Evolutionary conservation across 345 rosid genomes (phyloP), one percentile per base, ranked within the genome.

Genomic region (Noccaea caerulescens): DNA sequence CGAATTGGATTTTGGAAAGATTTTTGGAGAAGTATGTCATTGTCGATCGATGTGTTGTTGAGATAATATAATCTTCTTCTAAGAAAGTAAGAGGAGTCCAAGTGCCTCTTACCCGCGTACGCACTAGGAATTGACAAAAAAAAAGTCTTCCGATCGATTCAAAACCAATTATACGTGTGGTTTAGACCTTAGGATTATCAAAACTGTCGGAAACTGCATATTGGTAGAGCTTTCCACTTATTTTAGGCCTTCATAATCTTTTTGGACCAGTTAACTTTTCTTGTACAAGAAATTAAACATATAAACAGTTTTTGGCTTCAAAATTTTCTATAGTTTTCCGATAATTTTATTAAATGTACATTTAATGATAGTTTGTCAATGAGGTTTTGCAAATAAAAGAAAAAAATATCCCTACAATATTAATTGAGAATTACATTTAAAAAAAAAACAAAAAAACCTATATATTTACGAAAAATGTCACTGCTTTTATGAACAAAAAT

Each of bases 1-100:
- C 1, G 32, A 41, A 10, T 27, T 42, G 8, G 63, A 68, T 68
- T 68, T 44, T 68, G 72, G 36, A 68, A 32, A 55, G 53, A 68
- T 68, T 6, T 68, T 55, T 43, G 43, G 54, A 68, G 33, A 68
- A 67, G 51, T 37, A 14, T 66, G 5, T 66, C 18, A 43, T 13
- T 54, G 8, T 54, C 52, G 3, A 20, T 20, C 23, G 2, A 42
- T 30, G 12, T 32, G 61, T 27, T 41, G 32, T 67, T 36, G 8
- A 49, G 8, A 63, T 18, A 11, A 47, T 20, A 10, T 3, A 62
- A 32, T 51, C 13, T 11, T 33, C 33, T 63, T 34, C 16, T 7
- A 34, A 63, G 44, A 39, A 12, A n/a, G 51, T 39, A 38, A 27
- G 53, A 13, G 1, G 32, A 41, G 18, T 67, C 14, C 42, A 10